Evolutionary conservation across 2,329 filamentous ascomycete genomes (phyloP).

Genomic region (Cladophialophora exuberans): DNA sequence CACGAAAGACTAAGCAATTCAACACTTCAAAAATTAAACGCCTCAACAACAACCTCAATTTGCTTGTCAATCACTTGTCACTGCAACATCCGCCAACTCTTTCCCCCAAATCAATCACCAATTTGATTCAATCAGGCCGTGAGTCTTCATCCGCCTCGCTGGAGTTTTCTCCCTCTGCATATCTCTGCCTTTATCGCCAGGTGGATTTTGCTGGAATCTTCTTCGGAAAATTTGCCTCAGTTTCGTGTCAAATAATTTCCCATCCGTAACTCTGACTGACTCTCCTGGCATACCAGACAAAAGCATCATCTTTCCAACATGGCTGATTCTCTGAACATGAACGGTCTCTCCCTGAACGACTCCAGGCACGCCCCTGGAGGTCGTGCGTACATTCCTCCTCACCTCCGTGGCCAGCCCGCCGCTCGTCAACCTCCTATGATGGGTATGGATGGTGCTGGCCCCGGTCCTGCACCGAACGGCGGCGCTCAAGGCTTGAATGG

Average conservation of each 20-base stretch:
- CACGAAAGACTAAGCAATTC: constrained; percentile 27
- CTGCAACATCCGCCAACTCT: constrained; percentile 3
- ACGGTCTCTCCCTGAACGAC: constrained; percentile 62
- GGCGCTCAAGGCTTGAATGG: constrained; percentile 36
- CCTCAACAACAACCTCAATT: constrained; percentile 21
- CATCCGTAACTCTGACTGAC: neutral
- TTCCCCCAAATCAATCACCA: constrained; percentile 1
- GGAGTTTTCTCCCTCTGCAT: neutral
- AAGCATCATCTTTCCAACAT: constrained; percentile 37
- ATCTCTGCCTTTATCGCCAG: neutral
- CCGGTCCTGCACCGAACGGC: constrained; percentile 36
- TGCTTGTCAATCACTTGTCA: constrained; percentile 6
- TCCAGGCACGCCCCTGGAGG: constrained; percentile 61
- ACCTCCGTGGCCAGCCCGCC: constrained; percentile 54
- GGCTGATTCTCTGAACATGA: constrained; percentile 62
- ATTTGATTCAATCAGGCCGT: constrained; percentile 9
- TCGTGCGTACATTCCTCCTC: constrained; percentile 66
- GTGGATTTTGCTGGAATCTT: constrained; percentile 2
- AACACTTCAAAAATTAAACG: constrained; percentile 15
- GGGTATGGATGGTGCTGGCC: constrained; percentile 40
- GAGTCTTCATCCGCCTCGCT: constrained; percentile 7
- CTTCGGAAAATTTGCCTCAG: neutral
- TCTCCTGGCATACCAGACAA: constrained; percentile 13
- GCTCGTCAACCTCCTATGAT: constrained; percentile 38
- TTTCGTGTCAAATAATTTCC: neutral